Base-by-base conservation (phyloP, 179 eudicot genomes). In the Carnegiea gigantea region DNA sequence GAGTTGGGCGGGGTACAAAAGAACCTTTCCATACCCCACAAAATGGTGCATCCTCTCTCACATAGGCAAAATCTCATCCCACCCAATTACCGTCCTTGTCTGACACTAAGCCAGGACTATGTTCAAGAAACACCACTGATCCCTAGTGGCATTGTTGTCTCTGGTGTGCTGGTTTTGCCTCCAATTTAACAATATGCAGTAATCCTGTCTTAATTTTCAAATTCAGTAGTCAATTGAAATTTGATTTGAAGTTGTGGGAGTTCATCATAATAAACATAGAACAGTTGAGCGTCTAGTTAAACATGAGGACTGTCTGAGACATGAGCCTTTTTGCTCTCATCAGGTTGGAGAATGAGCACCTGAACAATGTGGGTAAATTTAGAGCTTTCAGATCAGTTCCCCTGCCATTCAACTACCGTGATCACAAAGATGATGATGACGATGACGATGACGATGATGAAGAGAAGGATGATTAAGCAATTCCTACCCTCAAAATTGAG, bases 271-370 rank as follows among this genome's bases (percentile, higher is more conserved):
- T 64, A 64, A 23, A 17, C n/a, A 17, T 57, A 57, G 7, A 2
- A 65, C 9, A 24, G 26, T 26, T 24, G 17, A 65, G 70, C 70
- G 26, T n/a, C 70, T 30, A 67, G 72, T 11, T 67, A 12, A 12
- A 10, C 18, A 30, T 67, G 23, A 13, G 20, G 0, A 28, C 38
- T 11, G 72, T 26, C 17, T 26, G 77, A 70, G 51, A 70, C 51
- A 73, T 72, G 74, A 18, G 3, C 54, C 0, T n/a, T 18, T 78
- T 70, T 57, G 65, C 49, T 73, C 46, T 40, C 44, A 40, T 73
- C 86, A 93, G 98, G 92, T 84, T 93, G 89, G 97, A 95, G 86
- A 93, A 95, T 78, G 97, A 95, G 88, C 98, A 95, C 85, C 70
- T 95, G 89, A 93, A 95, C 89, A 93, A 95, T 65, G 95, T 93